Base-by-base conservation (phyloP, 495 filamentous ascomycete species). In the Evernia prunastri region DNA sequence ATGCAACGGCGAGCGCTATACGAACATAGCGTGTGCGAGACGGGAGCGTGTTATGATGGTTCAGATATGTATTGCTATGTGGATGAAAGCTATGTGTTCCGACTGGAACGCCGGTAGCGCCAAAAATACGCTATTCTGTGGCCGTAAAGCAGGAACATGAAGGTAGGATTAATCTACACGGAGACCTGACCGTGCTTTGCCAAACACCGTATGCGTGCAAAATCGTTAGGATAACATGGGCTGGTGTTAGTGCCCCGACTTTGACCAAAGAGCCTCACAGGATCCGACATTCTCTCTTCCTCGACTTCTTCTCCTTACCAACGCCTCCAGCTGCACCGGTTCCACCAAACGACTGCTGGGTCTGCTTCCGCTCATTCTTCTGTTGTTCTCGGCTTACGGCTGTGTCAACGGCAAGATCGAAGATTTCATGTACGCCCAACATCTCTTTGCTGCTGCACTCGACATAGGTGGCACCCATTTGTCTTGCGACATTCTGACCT, bases 401-500 rank as follows among this genome's bases (percentile, higher is more conserved):
- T 56, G 87, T 91, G 68, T 90, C 86, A 70, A 98, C 91, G 18
- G 94, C 94, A 49, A 83, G 78, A 68, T 91, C 85, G 74, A 98
- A 98, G 69, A 98, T 92, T 66, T 96, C 92, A 71, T 97, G 89
- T 36, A 98, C 92, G 58, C 94, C 94, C 42, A 78, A 84, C 89
- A 94, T 92, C 76, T 97, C 95, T 77, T 97, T 97, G 76, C 89
- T 92, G 70, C 91, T 96, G 83, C 94, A 98, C 78, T 98, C 94
- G 79, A 96, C 90, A 77, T 98, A 98, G 58, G 85, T 82, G 35
- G 94, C 94, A 58, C 88, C 87, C 94, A 98, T 98, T 73, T 90
- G 89, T 67, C 84, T 80, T 42, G 94, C 93, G 42, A 98, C 93
- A 12, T 84, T 84, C 58, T 85, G 79, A 43, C 95, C 94, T 79